A percentile compares a stretch with the other conserved stretches of the same genome.
Evolutionary conservation across 202 grass and related monocot genomes (phyloP).

Genomic region (Musa balbisiana): DNA sequence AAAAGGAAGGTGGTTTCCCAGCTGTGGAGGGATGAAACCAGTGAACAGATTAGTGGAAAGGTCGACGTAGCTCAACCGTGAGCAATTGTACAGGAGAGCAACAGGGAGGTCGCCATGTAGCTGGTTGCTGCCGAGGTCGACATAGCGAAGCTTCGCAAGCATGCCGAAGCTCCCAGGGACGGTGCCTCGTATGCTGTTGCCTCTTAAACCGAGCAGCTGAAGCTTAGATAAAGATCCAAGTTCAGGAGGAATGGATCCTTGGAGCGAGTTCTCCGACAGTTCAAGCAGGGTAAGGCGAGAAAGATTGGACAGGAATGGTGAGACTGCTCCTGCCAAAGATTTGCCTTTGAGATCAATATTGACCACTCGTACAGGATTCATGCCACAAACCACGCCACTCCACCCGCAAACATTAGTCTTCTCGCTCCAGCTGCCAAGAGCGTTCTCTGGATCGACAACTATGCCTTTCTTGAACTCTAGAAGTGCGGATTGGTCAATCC

Average conservation of each 20-base stretch:
- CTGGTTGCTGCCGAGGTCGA: constrained; percentile 40
- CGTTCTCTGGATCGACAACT: constrained; percentile 31
- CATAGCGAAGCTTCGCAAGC: constrained; percentile 37
- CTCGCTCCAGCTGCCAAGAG: constrained; percentile 44
- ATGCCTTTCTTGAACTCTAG: constrained; percentile 45
- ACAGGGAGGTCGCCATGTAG: constrained; percentile 33
- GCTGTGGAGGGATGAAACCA: constrained; percentile 38
- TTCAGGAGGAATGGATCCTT: constrained; percentile 46
- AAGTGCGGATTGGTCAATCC: constrained; percentile 35
- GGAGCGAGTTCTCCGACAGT: constrained; percentile 46
- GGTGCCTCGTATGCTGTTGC: constrained; percentile 27
- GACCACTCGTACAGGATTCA: constrained; percentile 23
- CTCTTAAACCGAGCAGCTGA: constrained; percentile 36
- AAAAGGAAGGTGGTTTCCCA: constrained; percentile 35
- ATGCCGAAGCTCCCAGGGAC: constrained; percentile 43
- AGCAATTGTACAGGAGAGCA: constrained; percentile 52
- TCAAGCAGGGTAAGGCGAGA: constrained; percentile 41
- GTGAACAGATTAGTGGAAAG: constrained; percentile 45
- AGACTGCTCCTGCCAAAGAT: constrained; percentile 28
- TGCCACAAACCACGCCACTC: constrained; percentile 35
- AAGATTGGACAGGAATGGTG: constrained; percentile 32
- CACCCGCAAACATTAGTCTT: constrained; percentile 39
- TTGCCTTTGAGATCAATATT: constrained; percentile 36
- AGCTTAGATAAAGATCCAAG: constrained; percentile 35
- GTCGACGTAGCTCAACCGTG: constrained; percentile 46